phyloP scores from a whole-genome alignment of 1,284 basidiomycete genomes.

The Fomitopsis betulina region DNA sequence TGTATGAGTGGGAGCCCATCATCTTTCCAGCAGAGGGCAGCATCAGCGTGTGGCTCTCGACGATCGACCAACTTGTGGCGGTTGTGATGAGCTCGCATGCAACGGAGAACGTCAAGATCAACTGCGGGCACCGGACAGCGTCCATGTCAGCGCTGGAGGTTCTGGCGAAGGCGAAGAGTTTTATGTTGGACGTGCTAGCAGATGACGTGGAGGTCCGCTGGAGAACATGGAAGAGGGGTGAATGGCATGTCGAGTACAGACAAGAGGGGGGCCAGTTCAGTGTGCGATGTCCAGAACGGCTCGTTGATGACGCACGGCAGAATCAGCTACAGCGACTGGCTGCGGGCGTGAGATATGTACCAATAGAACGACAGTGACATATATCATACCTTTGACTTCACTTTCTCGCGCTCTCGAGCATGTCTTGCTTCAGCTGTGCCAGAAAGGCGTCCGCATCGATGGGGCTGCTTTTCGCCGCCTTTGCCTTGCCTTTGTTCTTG shows the following conservation, averaged over 20 bases:
- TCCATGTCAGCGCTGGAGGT: conserved; percentile 40
- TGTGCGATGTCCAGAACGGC: conserved; percentile 43
- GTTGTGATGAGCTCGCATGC: conserved; percentile 31
- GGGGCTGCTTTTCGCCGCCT: conserved; percentile 14
- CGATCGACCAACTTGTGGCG: conserved; percentile 36
- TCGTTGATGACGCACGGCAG: conserved; percentile 34
- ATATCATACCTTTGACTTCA: background rate
- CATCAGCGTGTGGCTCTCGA: conserved; percentile 42
- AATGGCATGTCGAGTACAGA: conserved; percentile 38
- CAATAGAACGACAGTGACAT: background rate
- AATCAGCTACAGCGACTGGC: background rate
- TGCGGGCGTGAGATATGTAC: background rate
- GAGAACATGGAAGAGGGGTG: conserved; percentile 32
- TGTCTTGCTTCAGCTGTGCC: conserved; percentile 52
- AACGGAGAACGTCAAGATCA: conserved; percentile 33
- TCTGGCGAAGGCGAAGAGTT: conserved; percentile 34
- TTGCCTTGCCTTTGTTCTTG: conserved; percentile 22
- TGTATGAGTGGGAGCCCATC: conserved; percentile 50
- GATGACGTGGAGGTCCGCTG: conserved; percentile 35
- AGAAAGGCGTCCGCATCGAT: conserved; percentile 54
- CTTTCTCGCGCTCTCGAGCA: conserved; percentile 11
- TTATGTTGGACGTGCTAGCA: conserved; percentile 42
- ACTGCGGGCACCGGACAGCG: conserved; percentile 44
- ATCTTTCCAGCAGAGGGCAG: conserved; percentile 50
- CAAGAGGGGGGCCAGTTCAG: conserved; percentile 40